Evolutionary conservation across 2,329 filamentous ascomycete species (phyloP), one percentile per base, ranked within the genome.

Genomic region (Elsinoe ampelina): DNA sequence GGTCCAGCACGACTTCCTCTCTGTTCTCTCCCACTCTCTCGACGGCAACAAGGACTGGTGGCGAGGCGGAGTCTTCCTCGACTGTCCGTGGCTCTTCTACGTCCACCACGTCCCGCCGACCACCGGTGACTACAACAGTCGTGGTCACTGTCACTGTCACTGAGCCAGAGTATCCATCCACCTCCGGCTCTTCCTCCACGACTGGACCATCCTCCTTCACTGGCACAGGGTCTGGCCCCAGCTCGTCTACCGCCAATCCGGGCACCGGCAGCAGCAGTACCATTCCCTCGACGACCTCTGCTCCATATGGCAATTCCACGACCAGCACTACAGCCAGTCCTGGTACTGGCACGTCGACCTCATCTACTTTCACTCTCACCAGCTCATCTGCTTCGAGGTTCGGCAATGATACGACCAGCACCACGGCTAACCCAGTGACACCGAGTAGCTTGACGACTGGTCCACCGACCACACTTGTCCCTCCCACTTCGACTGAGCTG

Each of bases 351-450:
- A 56, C 26, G n/a, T 26, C 17, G 10, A 48, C 2, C 22, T 19
- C 13, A 35, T 48, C 41, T 11, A 36, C 26, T 17, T 56, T 38
- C 15, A 13, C 30, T 19, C 7, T 48, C 1, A 38, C 22, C 12
- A 56, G 54, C 54, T 35, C 54, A 11, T 56, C 54, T 30, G 36
- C 52, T 10, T 32, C 36, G 2, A 55, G 52, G 19, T 55, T 38
- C 15, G 48, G 48, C 5, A 45, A 55, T 26, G 42, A 15, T 26
- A 45, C 54, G 10, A 35, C 22, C 34, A 56, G 54, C 42, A 35
- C n/a, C 26, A 56, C 39, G 4, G 22, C 42, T 15, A 48, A 47
- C 32, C 54, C 54, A 8, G 32, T 45, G 6, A 45, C 38, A 2
- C 17, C 38, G 10, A 35, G 39, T n/a, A 47, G 54, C 54, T 26